These are phyloP conservation scores for Bisporella sp. DNA, from an alignment of 2,329 filamentous ascomycete species.

Conservation along the genomic window DNA sequence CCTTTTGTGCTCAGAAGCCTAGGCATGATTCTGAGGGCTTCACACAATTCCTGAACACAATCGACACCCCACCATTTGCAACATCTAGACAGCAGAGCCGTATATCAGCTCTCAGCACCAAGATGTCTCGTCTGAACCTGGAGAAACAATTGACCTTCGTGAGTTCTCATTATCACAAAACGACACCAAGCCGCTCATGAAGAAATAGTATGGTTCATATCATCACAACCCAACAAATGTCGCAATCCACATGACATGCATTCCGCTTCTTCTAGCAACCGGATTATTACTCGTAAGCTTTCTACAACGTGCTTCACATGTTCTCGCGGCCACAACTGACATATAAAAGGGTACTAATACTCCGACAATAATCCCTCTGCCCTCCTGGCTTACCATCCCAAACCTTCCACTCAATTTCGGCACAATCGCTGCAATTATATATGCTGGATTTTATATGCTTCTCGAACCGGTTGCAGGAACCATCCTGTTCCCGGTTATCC, in stretches of 20 bases:
- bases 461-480: constrained; percentile 90
- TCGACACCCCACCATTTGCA: no score
- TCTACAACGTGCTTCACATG: constrained; percentile 19
- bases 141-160: constrained; percentile 81
- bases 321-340: neutral
- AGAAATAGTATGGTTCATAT: constrained; percentile 69
- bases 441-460: constrained; percentile 76
- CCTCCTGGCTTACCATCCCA: constrained; percentile 59
- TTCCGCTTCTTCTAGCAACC: constrained; percentile 68
- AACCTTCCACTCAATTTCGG: constrained; percentile 61
- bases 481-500: constrained; percentile 66
- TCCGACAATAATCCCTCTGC: constrained; percentile 56
- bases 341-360: constrained; percentile 49
- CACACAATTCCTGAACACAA: no score
- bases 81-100: no score
- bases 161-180: constrained; percentile 32
- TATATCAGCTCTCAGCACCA: no score
- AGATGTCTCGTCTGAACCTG: constrained; percentile 61
- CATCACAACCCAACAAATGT: constrained; percentile 74
- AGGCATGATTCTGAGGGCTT: no score
- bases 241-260: constrained; percentile 72
- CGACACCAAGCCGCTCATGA: constrained; percentile 5
- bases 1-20: no score
- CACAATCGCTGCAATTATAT: constrained; percentile 58
- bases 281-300: constrained; percentile 59